Conservation (phyloP, 2,329 filamentous ascomycete species). For the Plectosphaerella cucumerina region DNA sequence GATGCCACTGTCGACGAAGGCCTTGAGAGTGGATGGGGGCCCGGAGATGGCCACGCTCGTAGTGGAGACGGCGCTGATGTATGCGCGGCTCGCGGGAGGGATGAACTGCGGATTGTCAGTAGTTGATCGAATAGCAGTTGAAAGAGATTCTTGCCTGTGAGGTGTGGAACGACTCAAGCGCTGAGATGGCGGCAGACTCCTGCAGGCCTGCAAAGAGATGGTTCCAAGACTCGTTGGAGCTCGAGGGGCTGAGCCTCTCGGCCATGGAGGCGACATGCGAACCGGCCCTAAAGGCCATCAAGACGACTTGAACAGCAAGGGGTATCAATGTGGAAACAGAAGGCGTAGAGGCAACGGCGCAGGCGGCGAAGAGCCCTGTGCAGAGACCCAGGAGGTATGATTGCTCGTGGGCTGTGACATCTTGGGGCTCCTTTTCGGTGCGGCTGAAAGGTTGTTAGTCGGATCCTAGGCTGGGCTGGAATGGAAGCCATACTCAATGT, state of each 20-base stretch:
- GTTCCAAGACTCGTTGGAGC: constrained; percentile 57
- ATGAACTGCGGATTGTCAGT: constrained; percentile 27
- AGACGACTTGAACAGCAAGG: constrained; percentile 58
- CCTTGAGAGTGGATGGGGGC: constrained; percentile 43
- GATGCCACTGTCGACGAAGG: constrained; percentile 33
- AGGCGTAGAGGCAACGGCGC: constrained; percentile 59
- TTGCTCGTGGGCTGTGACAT: constrained; percentile 45
- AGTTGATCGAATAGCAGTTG: neutral
- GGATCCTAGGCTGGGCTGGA: neutral
- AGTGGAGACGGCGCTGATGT: constrained; percentile 48
- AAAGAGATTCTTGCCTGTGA: constrained; percentile 35
- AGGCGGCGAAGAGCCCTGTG: constrained; percentile 67
- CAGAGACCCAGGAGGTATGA: constrained; percentile 61
- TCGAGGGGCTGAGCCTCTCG: constrained; percentile 35
- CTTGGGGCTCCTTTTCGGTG: constrained; percentile 49
- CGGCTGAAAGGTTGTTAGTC: constrained; percentile 35
- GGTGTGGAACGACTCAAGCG: constrained; percentile 54
- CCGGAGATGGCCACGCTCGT: constrained; percentile 50
- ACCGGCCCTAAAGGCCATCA: constrained; percentile 63
- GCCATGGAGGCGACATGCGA: constrained; percentile 49
- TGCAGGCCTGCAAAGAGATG: constrained; percentile 56
- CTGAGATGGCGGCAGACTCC: constrained; percentile 44
- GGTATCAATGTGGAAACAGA: constrained; percentile 58
- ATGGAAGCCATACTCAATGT: constrained; percentile 54
- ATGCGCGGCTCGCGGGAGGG: constrained; percentile 41